Conservation (phyloP, 192 early-diverging fungal species). For the Physocladia obscura region DNA sequence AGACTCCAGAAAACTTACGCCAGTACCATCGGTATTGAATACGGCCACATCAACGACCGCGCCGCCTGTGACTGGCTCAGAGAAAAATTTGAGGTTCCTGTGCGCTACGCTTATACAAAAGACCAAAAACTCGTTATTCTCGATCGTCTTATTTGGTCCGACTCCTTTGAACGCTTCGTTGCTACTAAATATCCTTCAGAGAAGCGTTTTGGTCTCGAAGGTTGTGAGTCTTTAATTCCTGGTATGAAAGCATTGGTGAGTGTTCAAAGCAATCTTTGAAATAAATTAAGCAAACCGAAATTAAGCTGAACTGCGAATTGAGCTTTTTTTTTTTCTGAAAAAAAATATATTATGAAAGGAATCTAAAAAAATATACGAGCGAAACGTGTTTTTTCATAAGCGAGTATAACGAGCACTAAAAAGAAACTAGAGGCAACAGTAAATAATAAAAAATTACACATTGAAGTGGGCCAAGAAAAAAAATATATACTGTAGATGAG, state of each 20-base stretch:
- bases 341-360: too few species aligned
- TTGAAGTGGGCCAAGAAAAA: too few species aligned
- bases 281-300: background rate
- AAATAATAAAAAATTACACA: too few species aligned
- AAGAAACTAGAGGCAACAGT: too few species aligned
- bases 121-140: conserved; percentile 90
- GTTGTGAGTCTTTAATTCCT: conserved; percentile 94
- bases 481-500: too few species aligned
- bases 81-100: conserved; percentile 84
- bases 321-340: background rate
- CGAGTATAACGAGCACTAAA: too few species aligned
- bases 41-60: conserved; percentile 97
- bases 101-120: conserved; percentile 82
- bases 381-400: too few species aligned
- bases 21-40: conserved; percentile 93
- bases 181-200: conserved; percentile 95
- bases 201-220: conserved; percentile 98
- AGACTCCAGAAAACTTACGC: conserved; percentile 84
- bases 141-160: conserved; percentile 95
- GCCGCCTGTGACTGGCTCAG: conserved; percentile 97
- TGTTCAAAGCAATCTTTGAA: too few species aligned
- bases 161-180: conserved; percentile 94
- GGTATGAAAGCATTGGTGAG: conserved; percentile 94
- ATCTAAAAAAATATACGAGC: too few species aligned
- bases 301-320: background rate